Evolutionary conservation across 2,329 filamentous ascomycete species (phyloP), one percentile per base, ranked within the genome.

Genomic region (Penicillium sp.): DNA sequence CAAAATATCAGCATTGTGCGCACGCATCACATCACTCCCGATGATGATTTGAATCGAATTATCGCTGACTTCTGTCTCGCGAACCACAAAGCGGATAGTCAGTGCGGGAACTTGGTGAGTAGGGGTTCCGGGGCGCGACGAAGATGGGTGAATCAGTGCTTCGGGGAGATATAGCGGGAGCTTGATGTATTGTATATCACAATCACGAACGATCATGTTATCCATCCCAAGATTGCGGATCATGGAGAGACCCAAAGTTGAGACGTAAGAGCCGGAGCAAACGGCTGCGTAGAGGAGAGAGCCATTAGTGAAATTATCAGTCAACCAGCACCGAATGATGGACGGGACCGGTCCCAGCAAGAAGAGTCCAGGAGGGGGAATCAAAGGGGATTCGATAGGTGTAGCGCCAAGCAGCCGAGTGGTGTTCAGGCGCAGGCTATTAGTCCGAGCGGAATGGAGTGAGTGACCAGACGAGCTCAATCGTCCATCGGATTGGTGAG

Each of bases 311-410:
- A 96, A 97, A 68, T 91, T 88, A 37, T 88, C 89, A 27, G 90
- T 93, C 66, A 97, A 81, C 93, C 94, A 97, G 78, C 94, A 99
- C 60, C 94, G 89, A 57, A 97, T 90, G 64, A 99, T 96, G 31
- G 92, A 91, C 6, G 94, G 94, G 6, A 96, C 92, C 7, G 93
- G 89, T 13, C 93, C 92, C 17, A 97, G 81, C 52, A 96, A 84
- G 71, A 92, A 91, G 58, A 97, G 82, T 9, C 91, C 91, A 37
- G 92, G 91, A 19, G 93, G 90, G 42, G 93, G 89, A 33, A 88
- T 85, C 54, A 90, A 87, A 12, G 90, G 87, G 33, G 89, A 90
- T 57, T 87, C 85, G 55, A 86, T 84, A 38, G 86, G 84, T 50
- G 87, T 84, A 25, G 82, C 81, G 57, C 83, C 81, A 65, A 84